These are phyloP conservation scores for Neohortaea acidophila DNA, from an alignment of 495 filamentous ascomycete species.

Conservation along the genomic window DNA sequence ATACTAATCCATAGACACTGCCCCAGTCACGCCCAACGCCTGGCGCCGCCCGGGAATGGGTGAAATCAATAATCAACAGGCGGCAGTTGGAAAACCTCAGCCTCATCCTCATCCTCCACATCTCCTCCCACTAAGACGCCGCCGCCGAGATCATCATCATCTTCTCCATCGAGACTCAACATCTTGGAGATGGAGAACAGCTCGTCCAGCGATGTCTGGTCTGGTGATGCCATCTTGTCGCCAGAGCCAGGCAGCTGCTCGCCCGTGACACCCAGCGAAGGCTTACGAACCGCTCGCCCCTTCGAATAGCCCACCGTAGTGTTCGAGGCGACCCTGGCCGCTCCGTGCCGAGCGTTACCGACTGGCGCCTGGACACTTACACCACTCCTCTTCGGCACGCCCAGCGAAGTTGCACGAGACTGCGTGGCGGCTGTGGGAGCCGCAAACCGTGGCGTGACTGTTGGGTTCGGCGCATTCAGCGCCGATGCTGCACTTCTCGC, in stretches of 20 bases:
- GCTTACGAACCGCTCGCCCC: constrained; percentile 54
- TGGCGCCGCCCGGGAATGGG: too few species aligned
- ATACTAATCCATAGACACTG: too few species aligned
- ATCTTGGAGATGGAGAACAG: constrained; percentile 5
- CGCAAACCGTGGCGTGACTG: constrained; percentile 23
- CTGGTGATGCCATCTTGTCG: background rate
- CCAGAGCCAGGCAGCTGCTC: constrained; percentile 15
- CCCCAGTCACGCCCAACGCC: too few species aligned
- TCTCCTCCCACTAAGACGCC: too few species aligned
- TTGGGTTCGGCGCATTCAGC: constrained; percentile 30
- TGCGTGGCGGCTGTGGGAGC: constrained; percentile 31
- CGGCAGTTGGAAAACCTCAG: too few species aligned
- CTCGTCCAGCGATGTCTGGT: constrained; percentile 2
- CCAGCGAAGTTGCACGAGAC: constrained; percentile 23
- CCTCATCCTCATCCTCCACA: too few species aligned
- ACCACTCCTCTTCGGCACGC: constrained; percentile 30
- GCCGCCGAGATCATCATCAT: background rate
- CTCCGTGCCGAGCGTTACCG: constrained; percentile 42
- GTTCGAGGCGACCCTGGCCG: constrained; percentile 48
- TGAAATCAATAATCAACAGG: too few species aligned
- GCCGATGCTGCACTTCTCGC: constrained; percentile 42
- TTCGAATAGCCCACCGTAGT: constrained; percentile 70
- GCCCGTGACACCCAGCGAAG: constrained; percentile 34
- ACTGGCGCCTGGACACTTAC: constrained; percentile 30
- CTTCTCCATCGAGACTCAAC: background rate